phyloP scores from a whole-genome alignment of 1,139 yeast species.

The Meyerozyma carpophila region DNA sequence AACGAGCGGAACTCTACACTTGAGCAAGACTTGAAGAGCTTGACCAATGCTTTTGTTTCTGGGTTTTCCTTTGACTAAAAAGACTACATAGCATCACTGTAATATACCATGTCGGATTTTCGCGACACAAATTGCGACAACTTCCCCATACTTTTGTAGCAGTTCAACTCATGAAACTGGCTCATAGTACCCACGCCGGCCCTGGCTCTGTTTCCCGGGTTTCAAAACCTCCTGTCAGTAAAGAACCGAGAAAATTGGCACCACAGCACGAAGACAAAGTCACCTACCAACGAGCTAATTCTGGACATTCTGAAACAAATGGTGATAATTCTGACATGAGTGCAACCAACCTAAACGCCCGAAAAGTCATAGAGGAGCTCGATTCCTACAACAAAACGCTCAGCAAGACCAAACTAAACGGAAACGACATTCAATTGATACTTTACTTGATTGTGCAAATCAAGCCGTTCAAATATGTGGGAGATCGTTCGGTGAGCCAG shows the following conservation, averaged over 20 bases:
- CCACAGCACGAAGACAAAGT: neutral
- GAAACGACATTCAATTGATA: neutral
- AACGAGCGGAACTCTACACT: conserved; percentile 14
- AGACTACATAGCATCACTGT: conserved; percentile 2
- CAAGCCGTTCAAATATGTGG: neutral
- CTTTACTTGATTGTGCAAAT: neutral
- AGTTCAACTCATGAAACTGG: neutral
- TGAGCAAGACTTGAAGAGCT: conserved; percentile 45
- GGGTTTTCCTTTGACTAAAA: conserved; percentile 19
- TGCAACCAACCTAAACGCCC: neutral
- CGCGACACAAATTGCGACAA: conserved; percentile 1
- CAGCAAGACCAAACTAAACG: neutral
- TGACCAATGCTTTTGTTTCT: conserved; percentile 44
- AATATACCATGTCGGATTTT: neutral
- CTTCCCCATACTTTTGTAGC: neutral
- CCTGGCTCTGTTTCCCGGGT: neutral
- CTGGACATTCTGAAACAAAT: no score
- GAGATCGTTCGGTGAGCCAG: conserved; percentile 1
- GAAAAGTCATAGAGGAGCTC: neutral
- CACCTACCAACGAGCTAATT: neutral
- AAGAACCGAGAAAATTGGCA: neutral
- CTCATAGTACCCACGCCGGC: neutral
- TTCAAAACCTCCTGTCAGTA: neutral
- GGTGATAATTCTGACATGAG: no score
- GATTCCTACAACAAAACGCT: neutral